A percentile compares a stretch with the other conserved stretches of the same genome.
Conservation (phyloP, 352 stramenopile genomes). For the Globisporangium emineosum region DNA sequence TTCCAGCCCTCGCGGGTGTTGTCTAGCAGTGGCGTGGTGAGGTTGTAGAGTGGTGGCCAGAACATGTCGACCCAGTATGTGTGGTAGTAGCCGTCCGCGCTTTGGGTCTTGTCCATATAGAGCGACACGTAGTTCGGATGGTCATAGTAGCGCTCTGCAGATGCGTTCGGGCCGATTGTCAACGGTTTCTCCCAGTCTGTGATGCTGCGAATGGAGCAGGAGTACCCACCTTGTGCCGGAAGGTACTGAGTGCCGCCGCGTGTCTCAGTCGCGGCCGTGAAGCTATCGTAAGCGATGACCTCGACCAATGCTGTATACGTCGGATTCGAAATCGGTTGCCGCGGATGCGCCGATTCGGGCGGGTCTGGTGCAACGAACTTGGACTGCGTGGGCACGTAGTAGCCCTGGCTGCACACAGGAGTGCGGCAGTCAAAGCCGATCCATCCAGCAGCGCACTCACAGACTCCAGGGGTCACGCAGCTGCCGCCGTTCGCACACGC, state of each 20-base stretch:
- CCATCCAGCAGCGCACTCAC: slow-evolving; percentile 90
- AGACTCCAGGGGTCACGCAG: slow-evolving; percentile 90
- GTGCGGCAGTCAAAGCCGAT: slow-evolving; percentile 96
- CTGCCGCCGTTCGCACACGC: slow-evolving; percentile 93
- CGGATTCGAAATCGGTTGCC: slow-evolving; percentile 62
- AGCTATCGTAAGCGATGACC: slow-evolving; percentile 43
- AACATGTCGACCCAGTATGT: slow-evolving; percentile 89
- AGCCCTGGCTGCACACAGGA: slow-evolving; percentile 92
- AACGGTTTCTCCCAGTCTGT: slow-evolving; percentile 93
- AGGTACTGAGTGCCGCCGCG: slow-evolving; percentile 61
- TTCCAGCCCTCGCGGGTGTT: slow-evolving; percentile 93
- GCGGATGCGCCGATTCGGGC: slow-evolving; percentile 32
- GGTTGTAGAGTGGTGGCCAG: slow-evolving; percentile 89
- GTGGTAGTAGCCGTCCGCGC: slow-evolving; percentile 79
- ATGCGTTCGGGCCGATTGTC: slow-evolving; percentile 43
- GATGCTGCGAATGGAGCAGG: slow-evolving; percentile 92
- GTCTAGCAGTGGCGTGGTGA: slow-evolving; percentile 77
- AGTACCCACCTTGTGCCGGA: slow-evolving; percentile 89
- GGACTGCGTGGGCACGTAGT: slow-evolving; percentile 81
- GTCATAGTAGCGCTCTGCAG: slow-evolving; percentile 79
- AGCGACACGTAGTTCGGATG: slow-evolving; percentile 96
- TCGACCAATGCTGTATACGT: slow-evolving; percentile 56
- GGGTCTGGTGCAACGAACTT: slow-evolving; percentile 79
- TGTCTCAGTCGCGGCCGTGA: slow-evolving; percentile 32
- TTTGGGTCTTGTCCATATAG: slow-evolving; percentile 91